These are phyloP conservation scores for Eucalyptus erythrocorys DNA, from an alignment of 345 rosid species.

Conservation along the genomic window DNA sequence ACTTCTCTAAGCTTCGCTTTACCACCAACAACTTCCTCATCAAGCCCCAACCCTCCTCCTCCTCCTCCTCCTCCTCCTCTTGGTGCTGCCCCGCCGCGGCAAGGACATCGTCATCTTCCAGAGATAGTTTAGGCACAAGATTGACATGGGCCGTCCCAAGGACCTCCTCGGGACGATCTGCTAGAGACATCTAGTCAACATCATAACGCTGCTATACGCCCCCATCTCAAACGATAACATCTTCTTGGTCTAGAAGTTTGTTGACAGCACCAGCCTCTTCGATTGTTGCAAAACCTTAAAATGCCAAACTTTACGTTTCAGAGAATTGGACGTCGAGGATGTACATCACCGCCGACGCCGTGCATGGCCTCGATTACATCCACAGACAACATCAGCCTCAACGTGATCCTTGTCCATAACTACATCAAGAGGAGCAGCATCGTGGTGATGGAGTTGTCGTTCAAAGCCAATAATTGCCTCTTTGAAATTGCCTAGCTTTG, in stretches of 20 bases:
- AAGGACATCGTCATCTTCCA: background rate
- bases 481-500: background rate
- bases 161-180: background rate
- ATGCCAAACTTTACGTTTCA: too few species aligned
- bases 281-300: rapidly evolving
- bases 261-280: background rate
- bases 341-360: background rate
- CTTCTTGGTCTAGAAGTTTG: background rate
- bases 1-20: background rate
- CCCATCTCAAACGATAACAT: background rate
- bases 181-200: background rate
- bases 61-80: too few species aligned
- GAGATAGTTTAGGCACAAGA: background rate
- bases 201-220: background rate
- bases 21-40: background rate
- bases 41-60: background rate
- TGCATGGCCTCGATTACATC: background rate
- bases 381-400: background rate
- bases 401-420: background rate
- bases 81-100: background rate
- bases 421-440: background rate
- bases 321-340: background rate
- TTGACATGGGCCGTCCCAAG: background rate
- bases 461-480: background rate
- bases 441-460: background rate